Evolutionary conservation across 192 early-diverging fungal genomes (phyloP), one percentile per base, ranked within the genome.

Genomic region (Coemansia brasiliensis): DNA sequence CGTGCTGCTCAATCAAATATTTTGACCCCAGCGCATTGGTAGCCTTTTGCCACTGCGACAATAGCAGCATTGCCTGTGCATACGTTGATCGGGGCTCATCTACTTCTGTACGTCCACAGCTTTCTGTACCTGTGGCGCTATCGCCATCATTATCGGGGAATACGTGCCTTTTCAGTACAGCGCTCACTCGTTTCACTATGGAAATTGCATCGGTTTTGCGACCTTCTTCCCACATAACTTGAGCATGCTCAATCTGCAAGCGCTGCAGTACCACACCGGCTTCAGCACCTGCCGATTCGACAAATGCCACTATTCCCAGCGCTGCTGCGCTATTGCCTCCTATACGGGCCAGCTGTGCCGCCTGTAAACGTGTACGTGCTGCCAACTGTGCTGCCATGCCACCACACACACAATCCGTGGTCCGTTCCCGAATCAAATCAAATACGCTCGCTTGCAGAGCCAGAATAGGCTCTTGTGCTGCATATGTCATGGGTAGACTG

Each of bases 221-320:
- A 3, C 76, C 76, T 20, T 79, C 76, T 21, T 69, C 62, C 76
- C 76, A 79, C 35, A 79, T 45, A 5, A 79, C 72, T 46, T 72
- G 69, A 7, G 76, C 65, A 15, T 65, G 70, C 56, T 79, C 76
- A 21, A 61, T 69, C 63, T 72, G 76, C 50, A 79, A 18, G 11
- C 61, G 55, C 17, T 63, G 67, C 9, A 63, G 57, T 20, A 77
- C 52, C 12, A 55, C 52, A 8, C 62, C 52, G 10, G 59, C 52
- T 6, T 54, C 55, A 1, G 22, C 37, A 32, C 72, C 59, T 15
- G 67, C 65, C 4, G 59, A 41, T 29, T 80, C 78, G 1, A 65
- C 68, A 29, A 67, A 65, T 2, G 69, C 61, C 59, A 80, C 49
- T 25, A 74, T 67, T 1, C 78, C 65, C 59, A 80, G 61, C 11